Evolutionary conservation across 768 basidiomycete species (phyloP).

Genomic region (Boletus reticulatus): DNA sequence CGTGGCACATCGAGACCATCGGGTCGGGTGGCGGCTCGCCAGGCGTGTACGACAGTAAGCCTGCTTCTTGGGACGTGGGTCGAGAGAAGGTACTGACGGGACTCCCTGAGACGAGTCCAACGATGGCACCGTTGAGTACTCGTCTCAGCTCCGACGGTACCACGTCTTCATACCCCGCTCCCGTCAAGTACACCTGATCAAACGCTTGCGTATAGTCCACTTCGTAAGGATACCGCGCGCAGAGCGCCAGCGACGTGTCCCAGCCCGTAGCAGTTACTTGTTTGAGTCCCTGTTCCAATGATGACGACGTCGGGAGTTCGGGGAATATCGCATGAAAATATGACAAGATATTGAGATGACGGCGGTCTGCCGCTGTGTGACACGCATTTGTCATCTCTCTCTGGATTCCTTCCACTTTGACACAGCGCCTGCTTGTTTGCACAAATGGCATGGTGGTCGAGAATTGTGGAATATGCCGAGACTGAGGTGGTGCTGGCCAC

Average conservation of each 20-base stretch:
- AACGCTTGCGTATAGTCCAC: slow-evolving; percentile 58
- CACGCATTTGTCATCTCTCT: slow-evolving; percentile 24
- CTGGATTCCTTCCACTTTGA: slow-evolving; percentile 44
- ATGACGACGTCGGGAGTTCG: slow-evolving; percentile 24
- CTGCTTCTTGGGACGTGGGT: neutral
- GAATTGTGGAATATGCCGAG: slow-evolving; percentile 4
- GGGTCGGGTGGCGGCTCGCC: slow-evolving; percentile 55
- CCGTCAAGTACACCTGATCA: slow-evolving; percentile 63
- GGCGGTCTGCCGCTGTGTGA: slow-evolving; percentile 60
- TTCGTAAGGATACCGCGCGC: slow-evolving; percentile 68
- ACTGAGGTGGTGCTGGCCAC: slow-evolving; percentile 15
- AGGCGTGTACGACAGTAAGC: slow-evolving; percentile 56
- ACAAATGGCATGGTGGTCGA: neutral
- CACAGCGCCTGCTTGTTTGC: neutral
- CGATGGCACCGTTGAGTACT: slow-evolving; percentile 78
- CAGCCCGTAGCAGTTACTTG: slow-evolving; percentile 50
- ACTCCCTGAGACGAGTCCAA: slow-evolving; percentile 57
- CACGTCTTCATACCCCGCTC: slow-evolving; percentile 79
- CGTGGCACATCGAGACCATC: slow-evolving; percentile 59
- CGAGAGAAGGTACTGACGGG: neutral
- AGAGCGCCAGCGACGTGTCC: slow-evolving; percentile 68
- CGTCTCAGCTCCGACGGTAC: slow-evolving; percentile 61
- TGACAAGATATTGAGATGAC: slow-evolving; percentile 67
- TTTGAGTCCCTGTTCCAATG: slow-evolving; percentile 17
- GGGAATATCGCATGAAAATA: slow-evolving; percentile 65